These are phyloP conservation scores for Stephanocyclus meneghinianus DNA, from an alignment of 352 stramenopile genomes.

Conservation along the genomic window DNA sequence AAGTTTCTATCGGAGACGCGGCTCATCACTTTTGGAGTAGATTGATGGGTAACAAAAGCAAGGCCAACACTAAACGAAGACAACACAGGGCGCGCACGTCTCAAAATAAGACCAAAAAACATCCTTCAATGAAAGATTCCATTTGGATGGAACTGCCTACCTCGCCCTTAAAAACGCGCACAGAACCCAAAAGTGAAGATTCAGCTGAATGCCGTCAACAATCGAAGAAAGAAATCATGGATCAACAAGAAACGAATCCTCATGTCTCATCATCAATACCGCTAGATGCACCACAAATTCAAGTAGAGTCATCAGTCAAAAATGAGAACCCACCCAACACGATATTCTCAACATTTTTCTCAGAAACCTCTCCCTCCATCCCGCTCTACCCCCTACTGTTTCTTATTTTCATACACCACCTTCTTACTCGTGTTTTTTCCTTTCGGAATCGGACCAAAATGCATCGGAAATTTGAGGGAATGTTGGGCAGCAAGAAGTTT, in stretches of 20 bases:
- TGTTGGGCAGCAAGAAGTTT: constrained; percentile 3
- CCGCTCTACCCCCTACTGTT: constrained; percentile 3
- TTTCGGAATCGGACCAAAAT: constrained; percentile 10
- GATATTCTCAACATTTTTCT: not conserved
- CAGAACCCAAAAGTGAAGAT: not conserved
- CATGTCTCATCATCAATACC: not conserved
- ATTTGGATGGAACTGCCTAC: not conserved
- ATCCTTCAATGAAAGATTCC: not conserved
- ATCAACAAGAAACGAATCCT: not conserved
- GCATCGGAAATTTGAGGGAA: not conserved
- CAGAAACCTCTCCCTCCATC: not conserved
- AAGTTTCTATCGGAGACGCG: not conserved
- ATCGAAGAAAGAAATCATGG: not conserved
- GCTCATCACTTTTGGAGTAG: constrained; percentile 5
- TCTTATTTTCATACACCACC: not conserved
- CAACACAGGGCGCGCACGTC: not conserved
- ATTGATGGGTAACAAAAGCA: not conserved
- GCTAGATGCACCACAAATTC: not conserved
- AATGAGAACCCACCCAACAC: not conserved
- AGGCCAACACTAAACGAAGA: not conserved
- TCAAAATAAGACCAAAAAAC: not conserved
- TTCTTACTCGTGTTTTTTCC: not conserved
- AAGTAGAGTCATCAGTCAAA: not conserved
- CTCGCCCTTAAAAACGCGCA: not conserved
- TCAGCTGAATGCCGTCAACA: not conserved